Evolutionary conservation across 768 basidiomycete genomes (phyloP).

Genomic region (Phlegmacium glaucopus): DNA sequence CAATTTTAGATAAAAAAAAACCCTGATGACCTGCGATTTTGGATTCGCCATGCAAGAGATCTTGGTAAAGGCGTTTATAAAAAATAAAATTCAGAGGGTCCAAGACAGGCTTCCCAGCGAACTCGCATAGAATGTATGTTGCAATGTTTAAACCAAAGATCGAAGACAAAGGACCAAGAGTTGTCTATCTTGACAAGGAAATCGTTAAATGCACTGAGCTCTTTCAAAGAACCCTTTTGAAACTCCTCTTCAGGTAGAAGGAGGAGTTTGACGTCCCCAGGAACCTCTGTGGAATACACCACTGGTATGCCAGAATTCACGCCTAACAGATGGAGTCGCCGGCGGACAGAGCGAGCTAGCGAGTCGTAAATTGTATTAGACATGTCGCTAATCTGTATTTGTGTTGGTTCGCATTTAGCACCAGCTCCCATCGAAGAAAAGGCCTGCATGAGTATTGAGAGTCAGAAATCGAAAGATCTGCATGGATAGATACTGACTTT

Average conservation of each 20-base stretch:
- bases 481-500: constrained; percentile 49
- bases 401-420: constrained; percentile 91
- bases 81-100: constrained; percentile 89
- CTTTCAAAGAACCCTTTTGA: constrained; percentile 82
- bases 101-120: constrained; percentile 79
- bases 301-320: constrained; percentile 72
- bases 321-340: constrained; percentile 64
- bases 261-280: constrained; percentile 81
- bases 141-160: constrained; percentile 91
- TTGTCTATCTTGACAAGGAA: constrained; percentile 93
- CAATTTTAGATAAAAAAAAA: constrained; percentile 10
- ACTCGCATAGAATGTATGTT: constrained; percentile 82
- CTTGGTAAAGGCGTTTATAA: constrained; percentile 75
- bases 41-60: constrained; percentile 72
- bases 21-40: constrained; percentile 54
- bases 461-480: neutral
- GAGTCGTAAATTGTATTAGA: constrained; percentile 92
- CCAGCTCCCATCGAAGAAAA: constrained; percentile 98
- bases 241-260: constrained; percentile 93
- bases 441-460: constrained; percentile 50
- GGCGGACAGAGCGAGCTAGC: constrained; percentile 85
- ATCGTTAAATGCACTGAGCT: constrained; percentile 87
- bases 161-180: constrained; percentile 87
- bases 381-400: constrained; percentile 94
- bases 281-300: constrained; percentile 95